Base-by-base conservation (phyloP, 1,284 basidiomycete species). In the Puccinia coronata region DNA sequence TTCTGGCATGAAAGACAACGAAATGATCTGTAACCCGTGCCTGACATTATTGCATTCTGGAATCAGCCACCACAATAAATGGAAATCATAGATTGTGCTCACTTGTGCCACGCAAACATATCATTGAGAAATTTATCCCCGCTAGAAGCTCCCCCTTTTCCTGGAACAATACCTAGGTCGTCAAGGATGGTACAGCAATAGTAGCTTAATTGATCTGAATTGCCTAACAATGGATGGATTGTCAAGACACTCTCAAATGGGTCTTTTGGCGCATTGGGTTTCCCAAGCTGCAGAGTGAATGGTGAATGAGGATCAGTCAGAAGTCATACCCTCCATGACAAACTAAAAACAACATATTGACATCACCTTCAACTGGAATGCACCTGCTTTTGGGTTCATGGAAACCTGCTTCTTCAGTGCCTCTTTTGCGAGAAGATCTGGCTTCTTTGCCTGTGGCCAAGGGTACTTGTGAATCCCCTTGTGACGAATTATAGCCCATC, bases 401-500 rank as follows among this genome's bases (percentile, higher is more conserved):
- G 39, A 14, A 6, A 73, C 25, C 51, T 55, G 23, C 11, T 36
- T 34, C n/a, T 59, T 34, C 31, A 73, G 18, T 2, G 2, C 34
- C 0, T 55, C 47, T 14, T 57, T 53, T 2, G 71, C 25, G 5
- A 73, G 25, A 8, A 14, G 14, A 28, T 73, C 51, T 23, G 28
- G n/a, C n/a, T n/a, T n/a, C n/a, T n/a, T n/a, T n/a, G n/a, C n/a
- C n/a, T n/a, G n/a, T n/a, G n/a, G n/a, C n/a, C n/a, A n/a, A n/a
- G n/a, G n/a, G n/a, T n/a, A n/a, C n/a, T n/a, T n/a, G n/a, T n/a
- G n/a, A n/a, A n/a, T n/a, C n/a, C n/a, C n/a, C n/a, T n/a, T n/a
- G n/a, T n/a, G n/a, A n/a, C n/a, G n/a, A n/a, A n/a, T 49, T 16
- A 73, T 57, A 8, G 43, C 71, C 71, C 71, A 73, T 25, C 34